Evolutionary conservation across 305 asterid species (phyloP), one percentile per base, ranked within the genome.

Genomic region (Rubia balearica): DNA sequence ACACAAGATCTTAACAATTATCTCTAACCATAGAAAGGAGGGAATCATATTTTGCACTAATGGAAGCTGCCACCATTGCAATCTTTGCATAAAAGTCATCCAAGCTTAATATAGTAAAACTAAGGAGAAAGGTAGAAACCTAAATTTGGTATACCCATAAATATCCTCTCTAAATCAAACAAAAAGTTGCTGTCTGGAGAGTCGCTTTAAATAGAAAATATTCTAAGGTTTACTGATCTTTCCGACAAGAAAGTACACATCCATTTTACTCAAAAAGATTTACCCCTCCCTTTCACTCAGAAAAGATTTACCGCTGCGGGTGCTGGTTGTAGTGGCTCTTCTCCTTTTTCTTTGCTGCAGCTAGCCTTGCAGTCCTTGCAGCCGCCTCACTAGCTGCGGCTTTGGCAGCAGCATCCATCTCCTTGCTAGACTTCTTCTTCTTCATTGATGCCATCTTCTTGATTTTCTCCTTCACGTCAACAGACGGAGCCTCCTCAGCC

Each of bases 281-380:
- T 48, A 48, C 55, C 55, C 55, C 5, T 48, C 40, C 60, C 66
- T 10, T 33, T 11, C 13, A 13, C 33, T 30, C 38, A 70, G 14
- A 77, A 68, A 65, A 66, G 46, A 38, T 8, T 64, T 86, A 90
- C 84, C 96, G 83, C 64, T 77, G 80, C 0, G 95, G 98, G 74
- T 92, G 98, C 80, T 92, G 96, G 81, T 90, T 90, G 83, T 92
- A 90, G 74, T 92, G 96, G 76, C 75, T 92, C 90, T 87, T 92
- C 88, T 92, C 98, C 82, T 92, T 92, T 84, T 86, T 92, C 83
- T 90, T 92, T 36, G 98, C 95, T 21, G 97, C 92, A 63, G 93
- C 91, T 48, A 92, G 85, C 75, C 67, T 92, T 43, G 96, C 92
- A 67, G 74, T 90, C 78, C 98, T 84, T n/a, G 98, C 93, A 11